These are phyloP conservation scores for Aspergillus haitiensis DNA, from an alignment of 495 filamentous ascomycete genomes.

Conservation along the genomic window DNA sequence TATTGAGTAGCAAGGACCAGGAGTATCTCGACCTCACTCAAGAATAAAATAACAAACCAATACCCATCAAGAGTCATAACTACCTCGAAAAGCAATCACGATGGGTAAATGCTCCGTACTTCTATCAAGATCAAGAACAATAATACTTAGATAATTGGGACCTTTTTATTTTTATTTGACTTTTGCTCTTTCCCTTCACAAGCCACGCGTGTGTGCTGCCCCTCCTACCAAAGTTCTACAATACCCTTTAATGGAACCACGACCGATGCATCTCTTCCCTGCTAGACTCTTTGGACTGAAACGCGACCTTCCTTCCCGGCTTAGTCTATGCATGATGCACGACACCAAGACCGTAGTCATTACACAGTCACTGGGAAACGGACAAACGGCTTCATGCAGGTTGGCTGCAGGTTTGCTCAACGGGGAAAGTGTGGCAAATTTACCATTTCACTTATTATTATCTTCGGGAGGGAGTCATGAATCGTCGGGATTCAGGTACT, in stretches of 20 bases:
- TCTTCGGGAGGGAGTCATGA: neutral
- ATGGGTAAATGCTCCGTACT: no score
- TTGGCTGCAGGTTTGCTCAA: constrained; percentile 14
- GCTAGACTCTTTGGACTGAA: constrained; percentile 3
- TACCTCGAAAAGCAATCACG: no score
- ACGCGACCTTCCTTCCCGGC: constrained; percentile 2
- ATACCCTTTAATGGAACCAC: constrained; percentile 11
- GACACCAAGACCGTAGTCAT: constrained; percentile 10
- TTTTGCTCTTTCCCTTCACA: neutral
- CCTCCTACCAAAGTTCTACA: no score
- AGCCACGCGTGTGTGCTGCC: neutral
- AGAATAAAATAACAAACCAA: no score
- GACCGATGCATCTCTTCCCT: neutral
- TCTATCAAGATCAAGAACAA: no score
- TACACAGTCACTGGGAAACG: constrained; percentile 15
- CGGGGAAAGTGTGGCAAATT: neutral
- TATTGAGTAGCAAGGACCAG: no score
- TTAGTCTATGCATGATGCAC: constrained; percentile 23
- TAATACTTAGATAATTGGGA: no score
- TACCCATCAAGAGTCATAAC: no score
- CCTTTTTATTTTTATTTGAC: neutral
- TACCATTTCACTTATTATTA: neutral
- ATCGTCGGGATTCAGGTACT: no score
- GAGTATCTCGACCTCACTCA: no score
- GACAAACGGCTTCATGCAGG: constrained; percentile 23